Base-by-base conservation (phyloP, 352 stramenopile genomes). In the Achlya hypogyna region DNA sequence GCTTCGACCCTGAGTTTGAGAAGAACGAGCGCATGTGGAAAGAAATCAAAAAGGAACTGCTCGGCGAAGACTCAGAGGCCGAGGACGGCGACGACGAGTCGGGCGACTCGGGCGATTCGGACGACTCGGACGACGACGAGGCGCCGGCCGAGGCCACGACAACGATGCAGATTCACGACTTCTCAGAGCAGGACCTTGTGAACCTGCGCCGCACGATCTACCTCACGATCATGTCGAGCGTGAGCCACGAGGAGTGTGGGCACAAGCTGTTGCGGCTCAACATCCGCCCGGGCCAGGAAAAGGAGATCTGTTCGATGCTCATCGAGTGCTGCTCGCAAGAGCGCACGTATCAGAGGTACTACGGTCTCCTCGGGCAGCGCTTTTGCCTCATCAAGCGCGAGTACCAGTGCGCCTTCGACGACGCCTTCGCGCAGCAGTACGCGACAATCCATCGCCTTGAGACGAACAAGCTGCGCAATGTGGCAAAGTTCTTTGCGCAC, bases 271-370 rank as follows among this genome's bases (percentile, higher is more conserved):
- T 98, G 51, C 98, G 98, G 74, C 84, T 99, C 54, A 91, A 98
- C 70, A 98, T 99, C 63, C 95, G 93, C 9, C 74, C 86, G 6
- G 97, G 97, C 5, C 87, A 98, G 49, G 97, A 99, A 75, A 91
- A 90, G 52, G 96, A 99, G 72, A 91, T 99, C 16, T 98, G 97
- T 69, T 98, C 98, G 63, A 99, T 99, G 97, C 78, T 99, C 22
- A 96, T 99, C 56, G 97, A 99, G 74, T 99, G 97, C 76, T 99
- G 97, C 75, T 97, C 89, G 49, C 96, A 99, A 75, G 97, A 99
- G 73, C 85, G 93, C 47, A 99, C 96, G 32, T 99, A 98, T 73
- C 75, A 98, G 59, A 80, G 95, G 9, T 99, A 98, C 73, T 99
- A 99, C 69, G 97, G 96, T 45, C 72, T 99, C 4, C 88, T 99